Base-by-base conservation (phyloP, 495 filamentous ascomycete species). In the Thozetella sp. region DNA sequence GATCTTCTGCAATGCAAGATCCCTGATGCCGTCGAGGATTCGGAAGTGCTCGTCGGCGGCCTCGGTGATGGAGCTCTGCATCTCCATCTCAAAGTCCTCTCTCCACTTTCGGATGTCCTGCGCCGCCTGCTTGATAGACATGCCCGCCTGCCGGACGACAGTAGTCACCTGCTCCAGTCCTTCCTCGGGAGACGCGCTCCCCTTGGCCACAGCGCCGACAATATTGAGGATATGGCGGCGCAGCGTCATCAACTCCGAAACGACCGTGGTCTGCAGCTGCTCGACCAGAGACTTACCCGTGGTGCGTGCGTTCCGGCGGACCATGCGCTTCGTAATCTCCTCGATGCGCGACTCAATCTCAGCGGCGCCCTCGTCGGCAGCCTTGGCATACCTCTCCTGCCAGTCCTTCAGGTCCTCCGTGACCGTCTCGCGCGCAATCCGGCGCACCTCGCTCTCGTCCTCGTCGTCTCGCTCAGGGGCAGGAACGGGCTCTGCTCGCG, bases 1-100 rank as follows among this genome's bases (percentile, higher is more conserved):
- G 55, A 99, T 91, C 67, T 97, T 94, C 67, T 97, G 93, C 9
- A 99, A 80, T 1, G 93, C 93, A 9, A 97, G 80, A 62, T 97
- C 93, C 22, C 91, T 85, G 57, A 97, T 93, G 54, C 84, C 82
- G 62, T 95, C 91, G 34, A 99, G 82, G 30, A 96, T 90, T 56
- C 85, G 81, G 24, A 98, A 83, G 9, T 93, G 96, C 22, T 88
- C 89, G 58, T 92, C 75, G n/a, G 93, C 85, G 10, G 93, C 91
- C 37, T 87, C 82, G 54, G 82, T 85, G 46, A 97, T 88, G 17
- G 91, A 81, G 13, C 77, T 76, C 55, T 87, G 75, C 22, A 90
- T 84, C 67, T 92, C 88, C 25, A 83, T 63, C 40, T 96, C 88
- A 65, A 88, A 97, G 11, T 79, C 79, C 57, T 89, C 77, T 54